Evolutionary conservation across 2,329 filamentous ascomycete genomes (phyloP), one percentile per base, ranked within the genome.

Genomic region (Taxawa tesnikishii): DNA sequence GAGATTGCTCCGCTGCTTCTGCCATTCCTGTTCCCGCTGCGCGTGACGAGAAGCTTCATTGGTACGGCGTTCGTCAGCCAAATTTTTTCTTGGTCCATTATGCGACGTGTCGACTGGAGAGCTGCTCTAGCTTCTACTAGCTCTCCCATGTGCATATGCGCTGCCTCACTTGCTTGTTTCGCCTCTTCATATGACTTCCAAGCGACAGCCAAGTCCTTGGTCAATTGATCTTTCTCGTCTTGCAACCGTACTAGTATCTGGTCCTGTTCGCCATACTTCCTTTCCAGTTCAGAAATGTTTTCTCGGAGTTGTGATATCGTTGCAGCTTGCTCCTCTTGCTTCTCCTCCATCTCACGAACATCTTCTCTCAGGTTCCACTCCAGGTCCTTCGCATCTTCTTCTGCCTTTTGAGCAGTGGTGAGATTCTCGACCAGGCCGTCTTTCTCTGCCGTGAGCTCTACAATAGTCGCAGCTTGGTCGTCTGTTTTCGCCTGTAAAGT

Each of bases 401-500:
- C 27, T 8, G 27, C 27, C 8, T 29, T 15, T 15, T 29, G n/a
- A 10, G 27, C 23, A 13, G 21, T 14, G 8, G 33, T 11, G 12
- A 32, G 26, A 19, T 32, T 25, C 19, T 32, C 26, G n/a, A 33
- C 19, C n/a, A 17, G 29, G 30, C 9, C 23, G 21, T n/a, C 32
- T 15, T 14, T 37, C 30, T 15, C 32, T 13, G 16, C 26, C 27
- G 11, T 26, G 31, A 5, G 30, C 26, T 28, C 4, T 33, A 28
- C 32, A 26, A 33, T n/a, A n/a, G n/a, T n/a, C n/a, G n/a, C n/a
- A n/a, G n/a, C n/a, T n/a, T n/a, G n/a, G n/a, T n/a, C n/a, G n/a
- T n/a, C n/a, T n/a, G n/a, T n/a, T n/a, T n/a, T n/a, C 4, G 19
- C 12, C 12, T 29, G 29, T 21, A 34, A 23, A 5, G 24, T 23